phyloP scores from a whole-genome alignment of 768 basidiomycete genomes.

The Tephrocybe sp. region DNA sequence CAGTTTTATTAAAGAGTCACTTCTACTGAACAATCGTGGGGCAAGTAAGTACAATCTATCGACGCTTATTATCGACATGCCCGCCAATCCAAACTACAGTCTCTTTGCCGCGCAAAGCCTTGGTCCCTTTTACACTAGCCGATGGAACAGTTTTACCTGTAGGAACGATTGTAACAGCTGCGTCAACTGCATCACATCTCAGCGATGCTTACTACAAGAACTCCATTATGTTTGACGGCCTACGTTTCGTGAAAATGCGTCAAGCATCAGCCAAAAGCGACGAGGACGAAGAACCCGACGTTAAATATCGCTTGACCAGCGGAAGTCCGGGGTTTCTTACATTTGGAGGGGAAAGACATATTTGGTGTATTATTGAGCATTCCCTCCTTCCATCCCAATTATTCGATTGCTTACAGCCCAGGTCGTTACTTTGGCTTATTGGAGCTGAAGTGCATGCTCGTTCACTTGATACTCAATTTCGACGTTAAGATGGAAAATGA shows the following conservation, averaged over 20 bases:
- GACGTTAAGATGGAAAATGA: constrained; percentile 36
- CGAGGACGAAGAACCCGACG: constrained; percentile 21
- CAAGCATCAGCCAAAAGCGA: neutral
- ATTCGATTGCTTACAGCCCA: constrained; percentile 19
- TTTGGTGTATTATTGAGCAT: constrained; percentile 18
- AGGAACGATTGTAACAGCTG: constrained; percentile 9
- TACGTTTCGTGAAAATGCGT: constrained; percentile 32
- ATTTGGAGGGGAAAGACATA: constrained; percentile 37
- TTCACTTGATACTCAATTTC: constrained; percentile 38
- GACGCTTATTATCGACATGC: constrained; percentile 10
- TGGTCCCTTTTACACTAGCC: constrained; percentile 13
- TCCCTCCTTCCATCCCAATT: neutral
- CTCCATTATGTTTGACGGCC: constrained; percentile 39
- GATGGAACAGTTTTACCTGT: constrained; percentile 9
- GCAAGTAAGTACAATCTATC: constrained; percentile 21
- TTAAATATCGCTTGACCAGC: constrained; percentile 25
- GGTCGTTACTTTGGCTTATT: constrained; percentile 44
- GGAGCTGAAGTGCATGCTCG: constrained; percentile 45
- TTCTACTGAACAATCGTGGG: constrained; percentile 27
- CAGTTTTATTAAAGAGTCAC: constrained; percentile 36
- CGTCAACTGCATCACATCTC: constrained; percentile 10
- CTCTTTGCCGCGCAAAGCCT: constrained; percentile 21
- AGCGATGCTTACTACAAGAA: constrained; percentile 29
- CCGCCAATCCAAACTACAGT: constrained; percentile 25
- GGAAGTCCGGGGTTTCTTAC: constrained; percentile 27